phyloP scores from a whole-genome alignment of 108 stramenopile species.

The Parietichytrium sp. region DNA sequence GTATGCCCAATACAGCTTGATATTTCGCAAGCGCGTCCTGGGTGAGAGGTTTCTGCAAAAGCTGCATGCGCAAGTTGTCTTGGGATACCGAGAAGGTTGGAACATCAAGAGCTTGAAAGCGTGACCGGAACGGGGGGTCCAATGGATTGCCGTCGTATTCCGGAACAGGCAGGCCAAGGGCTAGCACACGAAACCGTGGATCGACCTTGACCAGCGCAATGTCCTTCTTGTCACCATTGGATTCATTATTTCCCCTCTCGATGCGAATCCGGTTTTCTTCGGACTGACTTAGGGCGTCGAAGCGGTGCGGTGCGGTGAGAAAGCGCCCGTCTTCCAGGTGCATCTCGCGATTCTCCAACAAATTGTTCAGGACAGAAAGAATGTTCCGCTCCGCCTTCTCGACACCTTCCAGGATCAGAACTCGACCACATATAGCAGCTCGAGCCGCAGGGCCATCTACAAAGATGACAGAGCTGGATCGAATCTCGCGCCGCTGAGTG shows the following conservation, averaged over 20 bases:
- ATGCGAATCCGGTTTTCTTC: constrained; percentile 33
- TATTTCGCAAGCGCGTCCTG: background rate
- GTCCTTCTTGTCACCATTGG: background rate
- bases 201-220: constrained; percentile 58
- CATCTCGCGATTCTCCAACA: constrained; percentile 81
- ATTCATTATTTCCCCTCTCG: background rate
- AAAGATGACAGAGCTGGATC: constrained; percentile 43
- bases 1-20: background rate
- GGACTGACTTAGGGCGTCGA: background rate
- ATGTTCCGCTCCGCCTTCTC: constrained; percentile 80
- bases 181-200: constrained; percentile 75
- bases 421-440: constrained; percentile 75
- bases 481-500: constrained; percentile 72
- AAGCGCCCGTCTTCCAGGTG: constrained; percentile 75
- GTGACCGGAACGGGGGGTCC: constrained; percentile 18
- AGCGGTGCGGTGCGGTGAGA: constrained; percentile 44
- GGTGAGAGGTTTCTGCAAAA: no score
- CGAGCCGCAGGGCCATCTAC: constrained; percentile 73
- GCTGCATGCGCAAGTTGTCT: no score
- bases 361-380: constrained; percentile 80
- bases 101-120: constrained; percentile 23
- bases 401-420: constrained; percentile 79
- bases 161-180: constrained; percentile 56
- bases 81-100: constrained; percentile 27
- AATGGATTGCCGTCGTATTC: constrained; percentile 55